A percentile compares a stretch with the other conserved stretches of the same genome.
These are phyloP conservation scores for Acanthamoeba triangularis DNA, from an alignment of 208 protist genomes.

Conservation along the genomic window DNA sequence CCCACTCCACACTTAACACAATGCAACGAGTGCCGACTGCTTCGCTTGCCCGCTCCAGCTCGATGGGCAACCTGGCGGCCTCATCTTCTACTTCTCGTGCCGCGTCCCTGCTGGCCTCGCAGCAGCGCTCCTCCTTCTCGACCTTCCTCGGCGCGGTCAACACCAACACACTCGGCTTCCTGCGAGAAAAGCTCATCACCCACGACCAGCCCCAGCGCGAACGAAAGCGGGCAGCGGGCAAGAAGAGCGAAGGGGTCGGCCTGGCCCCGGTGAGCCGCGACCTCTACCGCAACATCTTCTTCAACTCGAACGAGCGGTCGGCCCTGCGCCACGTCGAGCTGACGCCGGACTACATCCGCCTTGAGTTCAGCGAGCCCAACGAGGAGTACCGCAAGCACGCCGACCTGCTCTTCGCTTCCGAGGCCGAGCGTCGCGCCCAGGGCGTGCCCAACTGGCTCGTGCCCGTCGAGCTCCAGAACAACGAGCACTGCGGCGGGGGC, in stretches of 20 bases:
- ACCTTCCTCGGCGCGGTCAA: slow-evolving; percentile 2
- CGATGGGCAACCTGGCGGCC: neutral
- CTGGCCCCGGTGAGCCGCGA: neutral
- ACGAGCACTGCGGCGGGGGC: slow-evolving; percentile 35
- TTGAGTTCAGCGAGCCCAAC: slow-evolving; percentile 53
- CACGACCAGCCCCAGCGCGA: neutral
- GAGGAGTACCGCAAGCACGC: slow-evolving; percentile 52
- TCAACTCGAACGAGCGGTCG: slow-evolving; percentile 47
- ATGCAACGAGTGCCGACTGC: neutral
- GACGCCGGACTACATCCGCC: slow-evolving; percentile 1
- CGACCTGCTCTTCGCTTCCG: slow-evolving; percentile 14
- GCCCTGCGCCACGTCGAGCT: slow-evolving; percentile 42
- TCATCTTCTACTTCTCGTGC: neutral
- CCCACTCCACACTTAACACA: neutral
- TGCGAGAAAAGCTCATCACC: slow-evolving; percentile 14
- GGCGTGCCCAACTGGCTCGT: slow-evolving; percentile 37
- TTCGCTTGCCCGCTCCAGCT: neutral
- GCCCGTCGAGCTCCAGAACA: slow-evolving; percentile 36
- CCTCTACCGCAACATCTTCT: slow-evolving; percentile 40
- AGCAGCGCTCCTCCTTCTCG: neutral
- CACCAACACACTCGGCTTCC: slow-evolving; percentile 28
- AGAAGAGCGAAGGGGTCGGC: neutral
- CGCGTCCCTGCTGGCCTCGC: neutral
- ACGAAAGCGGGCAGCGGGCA: neutral
- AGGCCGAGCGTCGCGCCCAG: slow-evolving; percentile 17